Evolutionary conservation across 1,284 basidiomycete genomes (phyloP).

Genomic region (Mycosarcoma mackinlayi): DNA sequence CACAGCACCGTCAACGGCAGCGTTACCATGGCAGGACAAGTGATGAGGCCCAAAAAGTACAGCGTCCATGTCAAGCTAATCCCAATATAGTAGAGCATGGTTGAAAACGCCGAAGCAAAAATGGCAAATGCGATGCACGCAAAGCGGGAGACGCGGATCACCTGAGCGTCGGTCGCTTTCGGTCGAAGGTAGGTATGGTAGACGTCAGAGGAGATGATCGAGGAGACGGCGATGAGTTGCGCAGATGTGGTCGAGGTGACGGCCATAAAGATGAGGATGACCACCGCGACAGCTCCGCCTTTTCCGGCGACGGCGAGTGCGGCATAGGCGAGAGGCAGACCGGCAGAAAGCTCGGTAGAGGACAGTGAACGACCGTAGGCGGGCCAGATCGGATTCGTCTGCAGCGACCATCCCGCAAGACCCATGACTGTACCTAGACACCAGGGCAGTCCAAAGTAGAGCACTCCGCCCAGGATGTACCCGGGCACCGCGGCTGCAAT

Average conservation of each 20-base stretch:
- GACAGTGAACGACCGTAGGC: constrained; percentile 47
- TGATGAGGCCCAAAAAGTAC: constrained; percentile 61
- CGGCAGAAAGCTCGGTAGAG: constrained; percentile 43
- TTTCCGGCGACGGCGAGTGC: constrained; percentile 56
- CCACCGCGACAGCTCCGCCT: constrained; percentile 59
- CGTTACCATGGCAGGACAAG: constrained; percentile 61
- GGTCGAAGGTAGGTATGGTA: constrained; percentile 59
- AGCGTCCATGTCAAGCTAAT: constrained; percentile 60
- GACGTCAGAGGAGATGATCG: constrained; percentile 56
- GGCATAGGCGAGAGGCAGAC: constrained; percentile 55
- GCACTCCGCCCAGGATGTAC: constrained; percentile 59
- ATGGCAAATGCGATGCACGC: constrained; percentile 59
- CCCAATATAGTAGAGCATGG: constrained; percentile 56
- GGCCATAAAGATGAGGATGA: constrained; percentile 62
- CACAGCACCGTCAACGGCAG: constrained; percentile 60
- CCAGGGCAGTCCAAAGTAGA: constrained; percentile 65
- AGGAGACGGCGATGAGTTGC: constrained; percentile 59
- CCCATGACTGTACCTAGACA: constrained; percentile 59
- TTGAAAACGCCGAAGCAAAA: constrained; percentile 46
- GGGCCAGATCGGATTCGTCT: constrained; percentile 57
- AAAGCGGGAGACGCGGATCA: constrained; percentile 49
- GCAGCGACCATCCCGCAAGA: constrained; percentile 46
- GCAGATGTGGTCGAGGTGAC: constrained; percentile 58
- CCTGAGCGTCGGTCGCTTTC: constrained; percentile 40
- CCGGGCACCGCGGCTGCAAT: constrained; percentile 58